Evolutionary conservation across 1,284 basidiomycete species (phyloP), one percentile per base, ranked within the genome.

Genomic region (Ganoderma leucocontextum): DNA sequence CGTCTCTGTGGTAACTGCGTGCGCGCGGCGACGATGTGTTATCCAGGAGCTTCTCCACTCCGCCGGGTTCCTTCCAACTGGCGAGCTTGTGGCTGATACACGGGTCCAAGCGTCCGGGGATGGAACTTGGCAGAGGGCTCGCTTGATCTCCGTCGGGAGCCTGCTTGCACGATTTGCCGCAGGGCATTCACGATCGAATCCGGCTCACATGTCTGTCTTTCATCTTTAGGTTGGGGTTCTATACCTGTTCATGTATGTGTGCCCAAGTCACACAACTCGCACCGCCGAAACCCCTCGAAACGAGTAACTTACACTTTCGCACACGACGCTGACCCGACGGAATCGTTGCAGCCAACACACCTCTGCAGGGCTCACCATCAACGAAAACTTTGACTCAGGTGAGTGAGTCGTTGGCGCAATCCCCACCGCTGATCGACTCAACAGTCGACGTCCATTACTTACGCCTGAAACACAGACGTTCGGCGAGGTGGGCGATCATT

Each of bases 301-400:
- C 10, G 10, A 13, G 47, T 49, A 13, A 13, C 22, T 29, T 29
- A 29, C 8, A 6, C 33, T 9, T 12, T 12, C 55, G 52, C 29
- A 55, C 52, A 55, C 5, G 29, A 35, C 52, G 36, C 62, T 29
- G 22, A 44, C 41, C 38, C 44, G 15, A 55, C 47, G 47, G 52
- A n/a, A 35, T 19, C 38, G 47, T 25, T 52, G 55, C 76, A 96
- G 95, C 75, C 90, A 97, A 79, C 96, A 98, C 79, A 98, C 96
- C 1, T 95, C 93, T 59, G 95, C 95, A 35, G 95, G 93, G 0
- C 81, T 98, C 74, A 96, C 93, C 0, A 84, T 97, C 71, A 96
- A 97, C 80, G 93, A 95, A 81, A 95, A 96, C 77, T 94, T 80
- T 75, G 95, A 96, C 78, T 81, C 82, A 75, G 91, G 91, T 60